These are phyloP conservation scores for Pneumocystis carinii DNA, from an alignment of 1,139 yeast genomes.

Conservation along the genomic window DNA sequence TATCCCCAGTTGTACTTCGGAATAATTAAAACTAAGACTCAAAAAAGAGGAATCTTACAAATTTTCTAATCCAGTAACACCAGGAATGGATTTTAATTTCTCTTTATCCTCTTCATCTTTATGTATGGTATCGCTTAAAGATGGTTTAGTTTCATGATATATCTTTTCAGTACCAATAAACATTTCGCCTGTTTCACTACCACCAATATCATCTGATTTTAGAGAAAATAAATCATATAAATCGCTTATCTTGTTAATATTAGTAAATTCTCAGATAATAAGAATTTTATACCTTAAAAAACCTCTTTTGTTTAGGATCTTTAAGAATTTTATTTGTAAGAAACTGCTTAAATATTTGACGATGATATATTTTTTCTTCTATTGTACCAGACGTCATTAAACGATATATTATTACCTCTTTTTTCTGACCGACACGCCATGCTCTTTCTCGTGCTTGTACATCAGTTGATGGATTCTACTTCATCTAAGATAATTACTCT, in stretches of 20 bases:
- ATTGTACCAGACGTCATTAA: conserved; percentile 90
- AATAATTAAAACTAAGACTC: conserved; percentile 1
- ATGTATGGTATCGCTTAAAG: conserved; percentile 12
- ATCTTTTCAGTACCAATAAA: conserved; percentile 39
- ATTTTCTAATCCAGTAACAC: conserved; percentile 31
- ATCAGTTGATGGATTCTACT: conserved; percentile 76
- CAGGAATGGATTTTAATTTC: conserved; percentile 19
- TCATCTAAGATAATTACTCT: not conserved
- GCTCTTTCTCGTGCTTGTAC: conserved; percentile 94
- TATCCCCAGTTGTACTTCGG: conserved; percentile 2
- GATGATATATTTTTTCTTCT: conserved; percentile 89
- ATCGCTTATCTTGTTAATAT: conserved; percentile 42
- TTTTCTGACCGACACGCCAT: conserved; percentile 91
- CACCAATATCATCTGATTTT: conserved; percentile 59
- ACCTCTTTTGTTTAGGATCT: conserved; percentile 87
- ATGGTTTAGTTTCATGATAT: conserved; percentile 20
- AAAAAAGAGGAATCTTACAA: conserved; percentile 26
- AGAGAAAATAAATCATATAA: conserved; percentile 75
- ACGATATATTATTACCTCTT: conserved; percentile 83
- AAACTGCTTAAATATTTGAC: conserved; percentile 92
- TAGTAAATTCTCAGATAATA: not conserved
- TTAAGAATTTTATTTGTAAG: conserved; percentile 83
- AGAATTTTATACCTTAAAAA: conserved; percentile 39
- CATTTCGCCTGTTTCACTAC: conserved; percentile 45
- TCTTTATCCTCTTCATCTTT: conserved; percentile 20